Evolutionary conservation across 1,139 yeast genomes (phyloP).

Genomic region (Yamadazyma membranifaciens): DNA sequence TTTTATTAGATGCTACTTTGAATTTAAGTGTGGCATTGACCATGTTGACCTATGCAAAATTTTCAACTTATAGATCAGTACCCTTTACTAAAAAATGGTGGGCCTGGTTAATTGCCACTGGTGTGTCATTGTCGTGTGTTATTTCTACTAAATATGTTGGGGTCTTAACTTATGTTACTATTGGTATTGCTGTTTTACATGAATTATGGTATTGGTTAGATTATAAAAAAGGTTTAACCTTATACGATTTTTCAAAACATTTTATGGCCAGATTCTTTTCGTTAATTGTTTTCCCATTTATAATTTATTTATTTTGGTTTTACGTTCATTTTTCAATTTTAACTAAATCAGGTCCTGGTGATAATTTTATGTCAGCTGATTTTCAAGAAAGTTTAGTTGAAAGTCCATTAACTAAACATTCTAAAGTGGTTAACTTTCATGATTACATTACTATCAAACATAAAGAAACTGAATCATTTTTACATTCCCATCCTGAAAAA

Average conservation of each 20-base stretch:
- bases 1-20: conserved; percentile 86
- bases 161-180: conserved; percentile 79
- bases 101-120: conserved; percentile 81
- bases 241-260: conserved; percentile 62
- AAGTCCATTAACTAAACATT: conserved; percentile 68
- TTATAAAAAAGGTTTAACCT: conserved; percentile 61
- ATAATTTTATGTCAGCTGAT: conserved; percentile 85
- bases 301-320: conserved; percentile 88
- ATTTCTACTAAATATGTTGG: conserved; percentile 96
- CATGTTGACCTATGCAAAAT: conserved; percentile 73
- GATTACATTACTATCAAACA: conserved; percentile 78
- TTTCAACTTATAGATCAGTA: conserved; percentile 63
- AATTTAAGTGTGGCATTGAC: conserved; percentile 79
- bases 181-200: conserved; percentile 80
- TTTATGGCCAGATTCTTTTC: conserved; percentile 73
- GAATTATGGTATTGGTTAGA: conserved; percentile 90
- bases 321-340: conserved; percentile 84
- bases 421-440: conserved; percentile 70
- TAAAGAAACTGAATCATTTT: conserved; percentile 67
- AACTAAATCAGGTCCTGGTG: conserved; percentile 92
- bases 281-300: conserved; percentile 76
- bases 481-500: conserved; percentile 72
- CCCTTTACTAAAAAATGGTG: conserved; percentile 82
- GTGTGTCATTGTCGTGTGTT: conserved; percentile 82
- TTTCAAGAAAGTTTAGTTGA: conserved; percentile 92